Conservation (phyloP, 176 grass and related monocot genomes). For the Stipa capillata region DNA sequence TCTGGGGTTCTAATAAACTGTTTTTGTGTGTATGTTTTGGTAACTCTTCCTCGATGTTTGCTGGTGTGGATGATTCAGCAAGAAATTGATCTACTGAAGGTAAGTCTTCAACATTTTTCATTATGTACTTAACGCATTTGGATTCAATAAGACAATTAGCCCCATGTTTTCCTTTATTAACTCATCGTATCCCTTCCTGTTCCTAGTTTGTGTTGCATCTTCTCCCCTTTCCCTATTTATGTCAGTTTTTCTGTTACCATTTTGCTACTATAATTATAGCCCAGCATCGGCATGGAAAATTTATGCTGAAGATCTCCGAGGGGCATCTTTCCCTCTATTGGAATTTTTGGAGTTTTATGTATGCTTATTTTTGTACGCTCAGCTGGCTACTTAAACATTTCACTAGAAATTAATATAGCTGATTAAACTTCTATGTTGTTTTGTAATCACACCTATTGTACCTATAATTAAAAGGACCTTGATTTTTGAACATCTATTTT, state of each 20-base stretch:
- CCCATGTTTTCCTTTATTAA: neutral
- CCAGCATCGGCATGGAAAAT: neutral
- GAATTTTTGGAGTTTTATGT: neutral
- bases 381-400: neutral
- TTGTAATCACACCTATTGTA: no score
- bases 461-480: no score
- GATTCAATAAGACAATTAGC: no score
- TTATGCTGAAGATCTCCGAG: neutral
- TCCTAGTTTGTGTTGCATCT: neutral
- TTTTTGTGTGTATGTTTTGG: conserved; percentile 36
- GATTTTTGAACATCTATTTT: no score
- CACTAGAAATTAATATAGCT: neutral
- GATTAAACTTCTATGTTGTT: neutral
- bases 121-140: no score
- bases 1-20: conserved; percentile 5
- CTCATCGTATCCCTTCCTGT: neutral
- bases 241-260: neutral
- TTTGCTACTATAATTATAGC: neutral
- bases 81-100: conserved; percentile 99
- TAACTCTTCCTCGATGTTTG: conserved; percentile 17
- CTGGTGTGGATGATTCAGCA: conserved; percentile 57
- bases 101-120: conserved; percentile 26
- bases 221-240: neutral
- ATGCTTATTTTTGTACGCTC: neutral
- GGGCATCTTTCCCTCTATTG: neutral